These are phyloP conservation scores for Colletotrichum sp. DNA, from an alignment of 2,329 filamentous ascomycete genomes.

Conservation along the genomic window DNA sequence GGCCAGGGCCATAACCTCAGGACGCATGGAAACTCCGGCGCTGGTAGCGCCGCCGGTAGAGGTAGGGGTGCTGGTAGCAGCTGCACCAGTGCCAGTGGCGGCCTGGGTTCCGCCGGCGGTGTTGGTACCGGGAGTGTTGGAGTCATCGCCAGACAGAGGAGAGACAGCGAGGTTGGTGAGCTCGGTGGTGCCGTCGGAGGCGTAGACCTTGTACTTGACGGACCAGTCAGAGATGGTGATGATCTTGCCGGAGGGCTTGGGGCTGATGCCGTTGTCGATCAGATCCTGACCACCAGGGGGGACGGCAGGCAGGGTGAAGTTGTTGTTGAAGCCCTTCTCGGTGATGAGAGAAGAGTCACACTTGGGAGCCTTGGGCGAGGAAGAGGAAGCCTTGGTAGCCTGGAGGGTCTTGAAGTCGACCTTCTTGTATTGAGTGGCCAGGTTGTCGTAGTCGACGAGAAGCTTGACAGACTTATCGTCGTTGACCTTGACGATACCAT, in stretches of 20 bases:
- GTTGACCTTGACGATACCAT: conserved; percentile 68
- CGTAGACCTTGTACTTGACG: conserved; percentile 51
- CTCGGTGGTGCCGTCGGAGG: conserved; percentile 41
- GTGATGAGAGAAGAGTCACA: conserved; percentile 74
- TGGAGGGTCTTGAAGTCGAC: conserved; percentile 75
- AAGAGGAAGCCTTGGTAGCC: conserved; percentile 61
- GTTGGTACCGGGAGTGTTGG: conserved; percentile 53
- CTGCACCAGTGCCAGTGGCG: background rate
- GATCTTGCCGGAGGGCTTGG: conserved; percentile 69
- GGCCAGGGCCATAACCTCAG: conserved; percentile 5
- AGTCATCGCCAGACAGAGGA: conserved; percentile 46
- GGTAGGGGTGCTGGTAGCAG: conserved; percentile 22
- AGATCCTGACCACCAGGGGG: conserved; percentile 73
- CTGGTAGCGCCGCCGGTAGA: conserved; percentile 32
- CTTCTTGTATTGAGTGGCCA: conserved; percentile 76
- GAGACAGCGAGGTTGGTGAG: conserved; percentile 54
- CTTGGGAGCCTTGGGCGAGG: conserved; percentile 57
- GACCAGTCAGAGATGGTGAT: conserved; percentile 70
- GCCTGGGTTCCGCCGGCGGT: conserved; percentile 24
- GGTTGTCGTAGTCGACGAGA: conserved; percentile 72
- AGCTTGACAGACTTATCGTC: conserved; percentile 62
- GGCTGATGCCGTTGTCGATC: conserved; percentile 77
- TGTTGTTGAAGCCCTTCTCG: conserved; percentile 70
- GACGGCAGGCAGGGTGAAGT: conserved; percentile 77
- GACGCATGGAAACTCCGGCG: conserved; percentile 17